Base-by-base conservation (phyloP, 306 rosid genomes). In the Lithocarpus polystachyus region DNA sequence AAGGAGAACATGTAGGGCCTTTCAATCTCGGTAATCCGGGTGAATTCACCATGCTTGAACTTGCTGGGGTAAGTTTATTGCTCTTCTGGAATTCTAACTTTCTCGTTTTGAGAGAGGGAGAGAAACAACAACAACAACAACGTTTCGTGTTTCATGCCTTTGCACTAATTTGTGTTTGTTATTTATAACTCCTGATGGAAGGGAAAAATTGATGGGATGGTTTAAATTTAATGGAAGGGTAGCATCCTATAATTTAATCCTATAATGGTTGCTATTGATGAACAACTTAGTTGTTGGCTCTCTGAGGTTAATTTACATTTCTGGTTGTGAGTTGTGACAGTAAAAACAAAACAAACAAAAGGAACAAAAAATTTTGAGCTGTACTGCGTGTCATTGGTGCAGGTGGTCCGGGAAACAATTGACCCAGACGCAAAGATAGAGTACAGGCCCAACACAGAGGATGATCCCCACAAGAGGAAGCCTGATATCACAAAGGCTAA, bases 41-140 rank as follows among this genome's bases (percentile, higher is more conserved):
- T 77, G 99, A 95, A 91, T 95, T 95, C 86, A 95, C 99, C 71
- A 95, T 95, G 99, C 98, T 95, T 68, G 98, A 95, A 82, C 99
- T 95, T 74, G 99, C 99, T 76, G 91, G 90, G 92, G 99, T 95
- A 84, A 79, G 84, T 52, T 26, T 33, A 8, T 77, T 59, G 31
- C 12, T n/a, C 22, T 23, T 23, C 52, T 37, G 56, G 56, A 70
- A 40, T 40, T 40, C 45, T 40, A 7, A 7, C 45, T 40, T 8
- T 1, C 45, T 40, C 45, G 0, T 2, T 2, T 7, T 40, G 45
- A 40, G 11, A 7, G 45, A 8, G 45, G 45, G 45, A 8, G 45
- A 37, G 45, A 37, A 37, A 40, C 43, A 37, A 37, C 45, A 37
- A 37, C 35, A 31, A 31, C 45, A 40, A 7, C 11, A 7, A 7